Conservation (phyloP, 768 basidiomycete genomes). For the Pholiota molesta region DNA sequence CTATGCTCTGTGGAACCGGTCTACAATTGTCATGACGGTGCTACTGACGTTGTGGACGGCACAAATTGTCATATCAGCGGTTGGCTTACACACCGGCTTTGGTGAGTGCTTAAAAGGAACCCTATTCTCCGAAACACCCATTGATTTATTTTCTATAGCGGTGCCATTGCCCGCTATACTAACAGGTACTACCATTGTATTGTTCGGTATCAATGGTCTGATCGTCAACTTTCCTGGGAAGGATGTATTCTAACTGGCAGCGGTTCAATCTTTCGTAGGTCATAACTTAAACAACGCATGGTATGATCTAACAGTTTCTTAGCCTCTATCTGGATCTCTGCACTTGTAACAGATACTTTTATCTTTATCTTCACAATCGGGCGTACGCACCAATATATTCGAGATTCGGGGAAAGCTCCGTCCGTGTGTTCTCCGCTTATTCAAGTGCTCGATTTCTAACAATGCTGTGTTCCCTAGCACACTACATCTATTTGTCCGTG, state of each 20-base stretch:
- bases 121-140: neutral
- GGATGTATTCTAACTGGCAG: slow-evolving; percentile 30
- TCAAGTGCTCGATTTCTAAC: neutral
- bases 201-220: neutral
- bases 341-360: slow-evolving; percentile 18
- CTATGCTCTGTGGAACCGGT: slow-evolving; percentile 31
- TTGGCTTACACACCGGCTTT: slow-evolving; percentile 28
- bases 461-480: slow-evolving; percentile 11
- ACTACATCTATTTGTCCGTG: slow-evolving; percentile 20
- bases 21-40: slow-evolving; percentile 17
- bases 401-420: slow-evolving; percentile 14
- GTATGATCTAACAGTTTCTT: neutral
- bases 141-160: slow-evolving; percentile 14
- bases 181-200: slow-evolving; percentile 19
- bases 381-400: slow-evolving; percentile 19
- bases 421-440: neutral
- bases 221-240: slow-evolving; percentile 1
- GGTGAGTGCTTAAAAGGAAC: slow-evolving; percentile 17
- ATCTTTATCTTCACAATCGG: slow-evolving; percentile 23
- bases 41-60: slow-evolving; percentile 25
- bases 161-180: slow-evolving; percentile 27
- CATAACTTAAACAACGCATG: neutral
- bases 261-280: slow-evolving; percentile 22
- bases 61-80: slow-evolving; percentile 28
- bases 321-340: slow-evolving; percentile 23